phyloP scores from a whole-genome alignment of 2,329 filamentous ascomycete genomes.

The Claviceps spartinae region DNA sequence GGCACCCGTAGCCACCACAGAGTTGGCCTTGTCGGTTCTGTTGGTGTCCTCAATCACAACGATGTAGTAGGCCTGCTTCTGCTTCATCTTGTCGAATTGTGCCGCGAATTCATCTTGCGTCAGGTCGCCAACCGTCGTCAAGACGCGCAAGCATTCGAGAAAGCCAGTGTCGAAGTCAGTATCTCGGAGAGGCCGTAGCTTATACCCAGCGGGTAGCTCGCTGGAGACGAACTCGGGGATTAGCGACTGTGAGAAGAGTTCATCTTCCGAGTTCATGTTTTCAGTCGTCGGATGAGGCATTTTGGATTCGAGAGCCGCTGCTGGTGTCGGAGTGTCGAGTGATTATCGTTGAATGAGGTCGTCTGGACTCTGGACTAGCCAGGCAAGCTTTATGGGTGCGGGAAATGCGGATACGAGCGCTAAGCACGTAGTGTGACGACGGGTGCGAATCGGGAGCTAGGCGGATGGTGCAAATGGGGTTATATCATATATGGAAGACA shows the following conservation, averaged over 20 bases:
- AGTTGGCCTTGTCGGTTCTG: conserved; percentile 33
- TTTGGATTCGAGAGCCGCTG: background rate
- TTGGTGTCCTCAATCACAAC: conserved; percentile 68
- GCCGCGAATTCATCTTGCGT: conserved; percentile 58
- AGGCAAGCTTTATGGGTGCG: background rate
- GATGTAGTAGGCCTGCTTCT: conserved; percentile 69
- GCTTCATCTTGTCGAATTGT: conserved; percentile 70
- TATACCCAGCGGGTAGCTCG: conserved; percentile 68
- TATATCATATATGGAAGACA: too few relatives aligned
- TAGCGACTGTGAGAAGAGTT: conserved; percentile 65
- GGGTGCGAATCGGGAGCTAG: too few relatives aligned
- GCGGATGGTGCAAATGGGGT: too few relatives aligned
- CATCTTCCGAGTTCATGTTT: conserved; percentile 22
- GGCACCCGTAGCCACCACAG: conserved; percentile 80
- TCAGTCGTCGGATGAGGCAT: conserved; percentile 4
- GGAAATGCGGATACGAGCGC: background rate
- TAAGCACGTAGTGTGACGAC: background rate
- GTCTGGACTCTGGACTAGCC: background rate
- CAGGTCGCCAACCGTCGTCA: conserved; percentile 88
- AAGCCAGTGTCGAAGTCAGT: conserved; percentile 72
- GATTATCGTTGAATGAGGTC: background rate
- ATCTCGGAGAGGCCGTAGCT: conserved; percentile 63
- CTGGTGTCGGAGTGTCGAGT: background rate
- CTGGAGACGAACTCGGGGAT: conserved; percentile 63
- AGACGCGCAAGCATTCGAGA: conserved; percentile 77